Evolutionary conservation across 1,139 yeast species (phyloP).

Genomic region (Sugiyamaella paludigena): DNA sequence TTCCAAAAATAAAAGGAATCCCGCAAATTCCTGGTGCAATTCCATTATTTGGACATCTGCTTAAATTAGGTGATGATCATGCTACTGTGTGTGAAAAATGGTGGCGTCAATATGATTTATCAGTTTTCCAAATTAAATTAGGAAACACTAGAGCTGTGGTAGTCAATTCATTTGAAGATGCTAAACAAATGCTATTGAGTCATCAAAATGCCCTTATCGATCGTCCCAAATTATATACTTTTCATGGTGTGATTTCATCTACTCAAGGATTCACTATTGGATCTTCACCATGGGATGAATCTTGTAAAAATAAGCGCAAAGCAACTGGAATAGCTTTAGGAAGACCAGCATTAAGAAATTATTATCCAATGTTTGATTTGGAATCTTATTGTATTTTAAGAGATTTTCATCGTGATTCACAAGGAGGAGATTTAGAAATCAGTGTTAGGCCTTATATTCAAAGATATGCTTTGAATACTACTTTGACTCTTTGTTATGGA

Average conservation of each 20-base stretch:
- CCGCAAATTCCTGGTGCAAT: constrained; percentile 42
- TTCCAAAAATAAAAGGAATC: constrained; percentile 41
- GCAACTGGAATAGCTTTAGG: constrained; percentile 49
- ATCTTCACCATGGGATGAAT: constrained; percentile 59
- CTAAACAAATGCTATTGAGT: constrained; percentile 50
- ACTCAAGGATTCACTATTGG: constrained; percentile 66
- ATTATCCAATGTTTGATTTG: constrained; percentile 41
- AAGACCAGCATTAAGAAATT: constrained; percentile 29
- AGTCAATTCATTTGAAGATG: constrained; percentile 55
- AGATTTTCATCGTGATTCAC: constrained; percentile 22
- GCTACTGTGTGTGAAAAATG: constrained; percentile 28
- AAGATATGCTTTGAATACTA: constrained; percentile 52
- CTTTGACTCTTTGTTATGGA: constrained; percentile 57
- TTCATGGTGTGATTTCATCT: constrained; percentile 57
- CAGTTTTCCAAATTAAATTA: constrained; percentile 54
- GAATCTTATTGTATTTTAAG: constrained; percentile 37
- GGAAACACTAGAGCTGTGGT: constrained; percentile 54
- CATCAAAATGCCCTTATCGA: constrained; percentile 54
- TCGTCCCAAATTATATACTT: constrained; percentile 58
- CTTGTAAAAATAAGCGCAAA: constrained; percentile 52
- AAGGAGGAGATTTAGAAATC: constrained; percentile 36
- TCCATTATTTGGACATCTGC: constrained; percentile 27
- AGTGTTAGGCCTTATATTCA: constrained; percentile 47
- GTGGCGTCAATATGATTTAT: constrained; percentile 25
- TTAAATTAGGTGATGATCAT: constrained; percentile 27